A percentile compares a stretch with the other conserved stretches of the same genome.
phyloP scores from a whole-genome alignment of 495 filamentous ascomycete species.

The Tetracladium marchalianum region DNA sequence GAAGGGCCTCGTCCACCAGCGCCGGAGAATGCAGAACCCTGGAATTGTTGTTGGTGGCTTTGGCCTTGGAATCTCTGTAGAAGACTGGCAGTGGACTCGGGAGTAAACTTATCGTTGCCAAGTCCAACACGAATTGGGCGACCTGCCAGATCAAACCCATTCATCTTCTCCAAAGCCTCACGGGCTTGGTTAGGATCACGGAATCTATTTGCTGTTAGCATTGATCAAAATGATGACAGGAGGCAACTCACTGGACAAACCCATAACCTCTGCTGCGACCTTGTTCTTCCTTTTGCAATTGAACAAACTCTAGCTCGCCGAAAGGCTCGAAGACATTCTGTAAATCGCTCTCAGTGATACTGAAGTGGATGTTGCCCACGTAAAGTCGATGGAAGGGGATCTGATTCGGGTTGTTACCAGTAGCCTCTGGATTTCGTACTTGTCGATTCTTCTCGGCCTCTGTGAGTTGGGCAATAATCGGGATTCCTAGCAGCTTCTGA shows the following conservation, averaged over 20 bases:
- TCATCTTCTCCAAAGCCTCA: conserved; percentile 97
- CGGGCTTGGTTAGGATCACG: conserved; percentile 83
- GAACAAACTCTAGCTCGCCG: conserved; percentile 94
- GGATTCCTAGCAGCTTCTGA: conserved; percentile 96
- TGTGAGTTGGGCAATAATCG: conserved; percentile 95
- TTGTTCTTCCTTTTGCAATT: conserved; percentile 89
- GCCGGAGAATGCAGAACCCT: conserved; percentile 92
- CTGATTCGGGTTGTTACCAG: conserved; percentile 52
- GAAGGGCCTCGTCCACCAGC: conserved; percentile 82
- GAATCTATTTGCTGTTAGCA: conserved; percentile 49
- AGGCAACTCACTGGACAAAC: conserved; percentile 84
- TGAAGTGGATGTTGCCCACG: conserved; percentile 99
- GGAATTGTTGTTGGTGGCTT: conserved; percentile 66
- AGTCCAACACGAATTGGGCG: conserved; percentile 97
- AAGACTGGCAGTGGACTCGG: conserved; percentile 86
- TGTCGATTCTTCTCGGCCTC: conserved; percentile 99
- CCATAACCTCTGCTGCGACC: conserved; percentile 92
- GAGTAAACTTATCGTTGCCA: conserved; percentile 99
- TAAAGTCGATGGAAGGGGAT: conserved; percentile 97
- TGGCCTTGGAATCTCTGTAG: conserved; percentile 80
- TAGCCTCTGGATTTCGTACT: conserved; percentile 71
- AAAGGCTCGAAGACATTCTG: conserved; percentile 97
- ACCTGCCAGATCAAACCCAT: conserved; percentile 96
- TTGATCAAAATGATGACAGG: neutral
- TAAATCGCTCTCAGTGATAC: conserved; percentile 92